These are phyloP conservation scores for Collybia mongolica DNA, from an alignment of 768 basidiomycete genomes.

Conservation along the genomic window DNA sequence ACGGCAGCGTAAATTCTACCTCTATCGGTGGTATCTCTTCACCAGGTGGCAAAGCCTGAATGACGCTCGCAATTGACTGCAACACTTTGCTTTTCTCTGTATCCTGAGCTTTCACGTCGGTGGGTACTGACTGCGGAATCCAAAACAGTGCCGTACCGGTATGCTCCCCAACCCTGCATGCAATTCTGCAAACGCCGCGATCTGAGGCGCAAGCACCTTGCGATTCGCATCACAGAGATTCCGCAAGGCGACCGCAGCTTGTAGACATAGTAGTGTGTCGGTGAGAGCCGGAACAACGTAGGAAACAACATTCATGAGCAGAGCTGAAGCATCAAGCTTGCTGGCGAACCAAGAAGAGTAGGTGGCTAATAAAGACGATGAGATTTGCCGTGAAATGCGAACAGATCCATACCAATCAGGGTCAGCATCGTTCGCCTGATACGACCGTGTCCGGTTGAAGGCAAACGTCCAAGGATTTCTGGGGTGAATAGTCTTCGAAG, in stretches of 20 bases:
- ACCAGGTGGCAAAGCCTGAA: conserved; percentile 81
- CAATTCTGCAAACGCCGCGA: conserved; percentile 80
- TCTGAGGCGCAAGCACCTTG: conserved; percentile 77
- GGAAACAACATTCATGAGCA: conserved; percentile 63
- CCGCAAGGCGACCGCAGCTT: conserved; percentile 80
- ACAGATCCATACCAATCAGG: conserved; percentile 61
- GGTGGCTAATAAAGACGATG: conserved; percentile 40
- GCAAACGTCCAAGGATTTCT: conserved; percentile 66
- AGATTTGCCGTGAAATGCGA: not conserved
- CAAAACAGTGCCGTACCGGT: conserved; percentile 48
- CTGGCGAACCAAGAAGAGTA: conserved; percentile 83
- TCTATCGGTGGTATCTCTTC: conserved; percentile 79
- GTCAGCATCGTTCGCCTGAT: conserved; percentile 73
- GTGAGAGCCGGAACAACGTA: conserved; percentile 73
- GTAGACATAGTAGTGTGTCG: conserved; percentile 60
- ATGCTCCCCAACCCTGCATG: conserved; percentile 75
- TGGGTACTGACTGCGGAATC: not conserved
- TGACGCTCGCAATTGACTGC: conserved; percentile 90
- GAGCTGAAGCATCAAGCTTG: conserved; percentile 33
- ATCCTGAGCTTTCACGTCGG: conserved; percentile 42
- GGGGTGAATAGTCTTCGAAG: conserved; percentile 70
- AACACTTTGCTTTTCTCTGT: conserved; percentile 88
- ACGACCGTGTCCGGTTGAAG: conserved; percentile 60
- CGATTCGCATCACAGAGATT: conserved; percentile 91
- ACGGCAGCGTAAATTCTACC: conserved; percentile 32